A percentile compares a stretch with the other conserved stretches of the same genome.
Evolutionary conservation across 257 asterid genomes (phyloP).

Genomic region (Plantago elongata): DNA sequence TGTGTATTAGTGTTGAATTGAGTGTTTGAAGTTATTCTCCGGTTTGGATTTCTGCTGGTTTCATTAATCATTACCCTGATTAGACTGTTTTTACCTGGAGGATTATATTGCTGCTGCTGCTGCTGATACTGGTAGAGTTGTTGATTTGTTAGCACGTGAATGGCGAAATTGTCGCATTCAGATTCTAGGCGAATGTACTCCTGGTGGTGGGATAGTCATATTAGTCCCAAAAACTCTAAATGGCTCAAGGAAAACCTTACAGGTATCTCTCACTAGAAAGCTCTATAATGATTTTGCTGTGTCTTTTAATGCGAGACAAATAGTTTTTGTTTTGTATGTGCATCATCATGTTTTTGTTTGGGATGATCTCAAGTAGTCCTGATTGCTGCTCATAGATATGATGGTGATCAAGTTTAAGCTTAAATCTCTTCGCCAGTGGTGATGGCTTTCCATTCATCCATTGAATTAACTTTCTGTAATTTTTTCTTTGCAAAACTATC

Average conservation of each 20-base stretch:
- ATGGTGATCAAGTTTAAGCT: not conserved
- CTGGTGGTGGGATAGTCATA: slow-evolving; percentile 99
- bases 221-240: slow-evolving; percentile 92
- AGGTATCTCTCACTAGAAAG: slow-evolving; percentile 32
- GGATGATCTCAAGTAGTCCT: not conserved
- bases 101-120: slow-evolving; percentile 18
- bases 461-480: too few relatives aligned
- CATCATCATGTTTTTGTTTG: not conserved
- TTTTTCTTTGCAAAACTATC: too few relatives aligned
- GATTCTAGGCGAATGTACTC: slow-evolving; percentile 84
- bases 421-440: too few relatives aligned
- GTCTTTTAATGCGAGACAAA: too few relatives aligned
- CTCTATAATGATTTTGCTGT: not conserved
- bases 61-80: slow-evolving; percentile 4
- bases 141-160: slow-evolving; percentile 21
- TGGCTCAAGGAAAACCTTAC: slow-evolving; percentile 98
- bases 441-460: too few relatives aligned
- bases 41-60: slow-evolving; percentile 7
- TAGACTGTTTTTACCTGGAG: slow-evolving; percentile 14
- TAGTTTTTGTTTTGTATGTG: too few relatives aligned
- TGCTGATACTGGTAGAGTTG: not conserved
- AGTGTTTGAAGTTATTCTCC: slow-evolving; percentile 19
- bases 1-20: slow-evolving; percentile 37
- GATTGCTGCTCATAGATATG: slow-evolving; percentile 8
- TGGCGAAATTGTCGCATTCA: slow-evolving; percentile 55